A percentile compares a stretch with the other conserved stretches of the same genome.
Conservation (phyloP, 306 rosid genomes). For the Cicer pinnatifidum region DNA sequence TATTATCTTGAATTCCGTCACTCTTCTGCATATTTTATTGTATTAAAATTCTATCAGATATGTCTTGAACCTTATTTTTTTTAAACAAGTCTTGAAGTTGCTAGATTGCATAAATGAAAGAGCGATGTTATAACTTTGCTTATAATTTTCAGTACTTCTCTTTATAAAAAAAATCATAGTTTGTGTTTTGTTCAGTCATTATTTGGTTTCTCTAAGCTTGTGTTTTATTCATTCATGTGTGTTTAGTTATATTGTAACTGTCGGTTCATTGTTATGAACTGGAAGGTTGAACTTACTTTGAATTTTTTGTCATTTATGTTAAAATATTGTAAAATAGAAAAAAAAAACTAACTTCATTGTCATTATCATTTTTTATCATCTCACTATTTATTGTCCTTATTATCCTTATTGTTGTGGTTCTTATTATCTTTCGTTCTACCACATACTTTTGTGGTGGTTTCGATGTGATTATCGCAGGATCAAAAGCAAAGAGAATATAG, state of each 20-base stretch:
- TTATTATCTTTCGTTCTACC: not conserved
- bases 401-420: not conserved
- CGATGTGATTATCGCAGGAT: slow-evolving; percentile 54
- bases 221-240: not conserved
- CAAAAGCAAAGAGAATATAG: slow-evolving; percentile 69
- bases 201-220: not conserved
- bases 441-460: slow-evolving; percentile 33
- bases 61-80: not conserved
- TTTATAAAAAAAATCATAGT: not conserved
- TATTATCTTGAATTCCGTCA: too few relatives aligned
- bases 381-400: not conserved
- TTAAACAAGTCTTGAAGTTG: not conserved
- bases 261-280: not conserved
- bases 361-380: slow-evolving; percentile 21
- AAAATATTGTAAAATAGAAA: slow-evolving; percentile 6
- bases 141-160: not conserved
- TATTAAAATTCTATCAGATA: too few relatives aligned
- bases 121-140: not conserved
- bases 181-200: not conserved
- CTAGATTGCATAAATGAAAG: not conserved
- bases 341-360: not conserved
- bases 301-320: not conserved
- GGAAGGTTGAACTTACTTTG: slow-evolving; percentile 5
- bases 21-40: too few relatives aligned
- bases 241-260: not conserved